phyloP scores from a whole-genome alignment of 768 basidiomycete species.

The Calocybe cyanea region DNA sequence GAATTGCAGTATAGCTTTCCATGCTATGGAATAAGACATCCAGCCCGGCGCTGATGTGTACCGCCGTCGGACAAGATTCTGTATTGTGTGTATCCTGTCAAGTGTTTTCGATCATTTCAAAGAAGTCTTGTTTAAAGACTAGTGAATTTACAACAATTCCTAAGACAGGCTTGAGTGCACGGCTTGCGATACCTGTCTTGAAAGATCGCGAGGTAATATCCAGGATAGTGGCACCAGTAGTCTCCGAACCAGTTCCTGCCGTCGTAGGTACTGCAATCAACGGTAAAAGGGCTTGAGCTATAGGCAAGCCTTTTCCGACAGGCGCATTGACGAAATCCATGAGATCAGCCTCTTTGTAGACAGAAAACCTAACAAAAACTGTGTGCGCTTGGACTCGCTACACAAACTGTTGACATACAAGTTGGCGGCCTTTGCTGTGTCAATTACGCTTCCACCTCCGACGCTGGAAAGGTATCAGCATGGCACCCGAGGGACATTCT shows the following conservation, averaged over 20 bases:
- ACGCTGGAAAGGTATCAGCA: conserved; percentile 43
- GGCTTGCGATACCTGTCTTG: conserved; percentile 95
- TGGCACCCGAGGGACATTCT: background rate
- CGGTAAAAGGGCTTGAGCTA: conserved; percentile 69
- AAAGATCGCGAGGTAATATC: conserved; percentile 89
- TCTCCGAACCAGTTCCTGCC: conserved; percentile 90
- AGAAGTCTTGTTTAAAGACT: background rate
- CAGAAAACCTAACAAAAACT: conserved; percentile 58
- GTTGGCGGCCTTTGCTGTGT: conserved; percentile 95
- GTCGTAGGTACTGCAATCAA: conserved; percentile 78
- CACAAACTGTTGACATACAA: conserved; percentile 40
- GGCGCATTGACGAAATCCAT: conserved; percentile 98
- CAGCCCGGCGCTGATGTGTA: conserved; percentile 92
- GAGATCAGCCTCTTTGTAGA: conserved; percentile 88
- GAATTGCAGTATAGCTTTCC: conserved; percentile 93
- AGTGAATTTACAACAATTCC: conserved; percentile 61
- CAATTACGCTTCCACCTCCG: conserved; percentile 93
- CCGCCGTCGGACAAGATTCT: conserved; percentile 83
- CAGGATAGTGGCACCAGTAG: conserved; percentile 91
- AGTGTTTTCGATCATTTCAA: background rate
- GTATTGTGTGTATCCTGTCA: conserved; percentile 82
- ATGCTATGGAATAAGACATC: conserved; percentile 96
- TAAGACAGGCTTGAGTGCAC: conserved; percentile 85
- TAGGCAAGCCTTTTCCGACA: conserved; percentile 86
- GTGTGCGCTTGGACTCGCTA: background rate